Evolutionary conservation across 2,329 filamentous ascomycete genomes (phyloP).

Genomic region (Ceratocystis destructans): DNA sequence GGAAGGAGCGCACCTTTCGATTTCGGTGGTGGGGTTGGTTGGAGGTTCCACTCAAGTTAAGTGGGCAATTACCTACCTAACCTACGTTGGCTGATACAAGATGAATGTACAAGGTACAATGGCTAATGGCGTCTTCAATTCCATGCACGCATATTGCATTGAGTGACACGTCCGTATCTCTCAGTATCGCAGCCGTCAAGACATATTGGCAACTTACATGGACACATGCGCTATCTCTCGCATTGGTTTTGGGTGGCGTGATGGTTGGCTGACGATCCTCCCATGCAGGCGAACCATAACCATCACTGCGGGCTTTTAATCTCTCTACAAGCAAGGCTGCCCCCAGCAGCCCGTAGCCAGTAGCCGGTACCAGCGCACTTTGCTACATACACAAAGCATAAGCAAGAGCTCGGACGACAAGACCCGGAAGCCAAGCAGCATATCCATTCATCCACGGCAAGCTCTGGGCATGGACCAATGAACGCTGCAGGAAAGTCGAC

Average conservation of each 20-base stretch:
- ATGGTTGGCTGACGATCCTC: conserved; percentile 20
- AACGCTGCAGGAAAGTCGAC: neutral
- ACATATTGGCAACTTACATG: neutral
- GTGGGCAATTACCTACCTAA: neutral
- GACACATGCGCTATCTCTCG: neutral
- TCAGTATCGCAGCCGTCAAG: neutral
- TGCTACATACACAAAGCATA: neutral
- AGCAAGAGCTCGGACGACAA: neutral
- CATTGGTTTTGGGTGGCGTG: conserved; percentile 21
- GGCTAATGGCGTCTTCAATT: neutral
- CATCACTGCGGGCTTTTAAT: conserved; percentile 1
- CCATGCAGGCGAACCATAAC: neutral
- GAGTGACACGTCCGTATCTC: neutral
- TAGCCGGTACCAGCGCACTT: neutral
- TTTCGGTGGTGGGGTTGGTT: neutral
- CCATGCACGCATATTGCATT: neutral
- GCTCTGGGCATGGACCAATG: neutral
- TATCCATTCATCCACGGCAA: neutral
- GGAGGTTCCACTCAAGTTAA: conserved; percentile 1
- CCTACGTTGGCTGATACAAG: neutral
- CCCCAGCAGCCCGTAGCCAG: neutral
- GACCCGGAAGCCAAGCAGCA: neutral
- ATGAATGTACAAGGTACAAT: neutral
- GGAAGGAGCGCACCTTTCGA: conserved; percentile 3
- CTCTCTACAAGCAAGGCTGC: neutral